Percentiles rank a stretch among this genome's conserved stretches.
phyloP scores from a whole-genome alignment of 345 rosid species.

The Pugionium cornutum region DNA sequence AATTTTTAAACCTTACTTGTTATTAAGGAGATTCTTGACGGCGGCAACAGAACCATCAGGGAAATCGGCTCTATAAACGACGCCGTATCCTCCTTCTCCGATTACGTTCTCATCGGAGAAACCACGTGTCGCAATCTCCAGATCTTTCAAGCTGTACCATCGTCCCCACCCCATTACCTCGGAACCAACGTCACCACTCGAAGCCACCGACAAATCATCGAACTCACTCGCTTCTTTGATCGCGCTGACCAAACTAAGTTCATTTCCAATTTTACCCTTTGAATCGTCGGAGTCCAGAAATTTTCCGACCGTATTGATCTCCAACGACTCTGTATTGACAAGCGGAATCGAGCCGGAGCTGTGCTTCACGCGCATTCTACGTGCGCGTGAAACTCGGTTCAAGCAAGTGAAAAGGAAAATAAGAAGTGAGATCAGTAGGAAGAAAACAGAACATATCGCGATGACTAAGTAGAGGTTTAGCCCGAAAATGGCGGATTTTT shows the following conservation, averaged over 20 bases:
- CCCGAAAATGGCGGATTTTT: constrained; percentile 51
- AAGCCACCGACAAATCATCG: constrained; percentile 45
- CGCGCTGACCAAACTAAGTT: constrained; percentile 24
- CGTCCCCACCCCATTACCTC: constrained; percentile 83
- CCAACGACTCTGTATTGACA: constrained; percentile 68
- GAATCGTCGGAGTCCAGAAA: constrained; percentile 17
- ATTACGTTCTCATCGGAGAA: constrained; percentile 76
- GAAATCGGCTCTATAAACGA: constrained; percentile 78
- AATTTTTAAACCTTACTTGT: constrained; percentile 57
- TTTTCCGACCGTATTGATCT: constrained; percentile 57
- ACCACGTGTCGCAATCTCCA: constrained; percentile 80
- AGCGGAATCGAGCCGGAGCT: constrained; percentile 74
- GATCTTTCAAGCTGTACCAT: constrained; percentile 84
- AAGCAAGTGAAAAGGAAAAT: constrained; percentile 59
- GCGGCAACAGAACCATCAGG: constrained; percentile 80
- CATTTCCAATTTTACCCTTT: constrained; percentile 38
- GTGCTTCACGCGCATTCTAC: constrained; percentile 60
- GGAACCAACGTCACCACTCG: constrained; percentile 53
- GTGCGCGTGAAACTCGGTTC: constrained; percentile 53
- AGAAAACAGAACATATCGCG: constrained; percentile 46
- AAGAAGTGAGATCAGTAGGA: constrained; percentile 45
- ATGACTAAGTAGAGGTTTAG: constrained; percentile 62
- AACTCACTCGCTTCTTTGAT: constrained; percentile 45
- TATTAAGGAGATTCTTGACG: constrained; percentile 84
- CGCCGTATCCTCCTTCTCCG: constrained; percentile 97